phyloP scores from a whole-genome alignment of 768 basidiomycete genomes.

The Amanita pallidorosea region DNA sequence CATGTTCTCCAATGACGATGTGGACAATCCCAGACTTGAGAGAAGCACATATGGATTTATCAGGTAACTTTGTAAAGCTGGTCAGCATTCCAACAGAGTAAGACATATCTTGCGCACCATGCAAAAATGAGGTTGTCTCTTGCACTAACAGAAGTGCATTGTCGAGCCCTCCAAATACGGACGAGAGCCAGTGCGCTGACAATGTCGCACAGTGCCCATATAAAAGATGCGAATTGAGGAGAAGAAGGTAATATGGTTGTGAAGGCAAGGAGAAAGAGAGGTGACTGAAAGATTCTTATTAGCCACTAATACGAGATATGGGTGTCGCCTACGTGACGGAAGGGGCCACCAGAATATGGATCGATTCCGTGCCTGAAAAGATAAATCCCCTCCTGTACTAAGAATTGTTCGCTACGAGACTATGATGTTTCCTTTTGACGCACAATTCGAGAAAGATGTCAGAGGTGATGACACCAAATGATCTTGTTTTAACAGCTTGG shows the following conservation, averaged over 20 bases:
- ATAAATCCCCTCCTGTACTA: constrained; percentile 88
- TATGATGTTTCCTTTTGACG: constrained; percentile 16
- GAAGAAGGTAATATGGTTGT: constrained; percentile 56
- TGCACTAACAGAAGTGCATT: constrained; percentile 31
- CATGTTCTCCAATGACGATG: constrained; percentile 74
- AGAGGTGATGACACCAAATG: constrained; percentile 75
- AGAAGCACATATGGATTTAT: constrained; percentile 84
- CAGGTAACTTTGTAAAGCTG: constrained; percentile 48
- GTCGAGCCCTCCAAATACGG: constrained; percentile 56
- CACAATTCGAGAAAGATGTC: constrained; percentile 70
- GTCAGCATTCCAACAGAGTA: not conserved
- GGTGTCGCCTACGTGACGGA: constrained; percentile 58
- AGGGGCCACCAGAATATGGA: constrained; percentile 80
- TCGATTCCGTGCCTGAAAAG: constrained; percentile 68
- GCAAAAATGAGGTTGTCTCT: constrained; percentile 56
- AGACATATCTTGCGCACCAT: constrained; percentile 35
- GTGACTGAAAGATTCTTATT: constrained; percentile 44
- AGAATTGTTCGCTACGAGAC: not conserved
- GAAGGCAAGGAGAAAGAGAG: constrained; percentile 67
- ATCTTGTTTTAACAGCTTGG: constrained; percentile 47
- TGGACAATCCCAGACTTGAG: constrained; percentile 72
- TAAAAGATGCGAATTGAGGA: constrained; percentile 29
- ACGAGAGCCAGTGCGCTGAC: constrained; percentile 60
- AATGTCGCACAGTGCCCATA: constrained; percentile 68
- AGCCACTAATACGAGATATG: not conserved